phyloP scores from a whole-genome alignment of 2,329 filamentous ascomycete species.

The Microcyclospora pomicola region DNA sequence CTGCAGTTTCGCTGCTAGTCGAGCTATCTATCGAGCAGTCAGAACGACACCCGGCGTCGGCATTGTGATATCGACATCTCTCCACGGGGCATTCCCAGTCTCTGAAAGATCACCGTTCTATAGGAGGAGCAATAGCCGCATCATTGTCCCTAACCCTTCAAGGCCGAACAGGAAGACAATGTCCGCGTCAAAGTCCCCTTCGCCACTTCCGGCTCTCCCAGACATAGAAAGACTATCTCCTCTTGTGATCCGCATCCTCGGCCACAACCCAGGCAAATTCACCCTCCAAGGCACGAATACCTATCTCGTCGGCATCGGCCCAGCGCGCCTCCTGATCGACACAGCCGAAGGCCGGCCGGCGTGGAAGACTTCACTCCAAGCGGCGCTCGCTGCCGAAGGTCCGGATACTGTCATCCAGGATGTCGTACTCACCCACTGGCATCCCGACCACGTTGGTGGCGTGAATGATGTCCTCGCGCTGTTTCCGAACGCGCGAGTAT shows the following conservation, averaged over 20 bases:
- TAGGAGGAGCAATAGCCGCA: no score
- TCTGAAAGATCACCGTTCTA: no score
- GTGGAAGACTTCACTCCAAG: conserved; percentile 56
- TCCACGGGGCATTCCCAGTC: no score
- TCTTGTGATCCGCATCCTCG: conserved; percentile 68
- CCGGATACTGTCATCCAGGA: conserved; percentile 48
- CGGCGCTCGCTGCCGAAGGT: conserved; percentile 48
- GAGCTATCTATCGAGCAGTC: no score
- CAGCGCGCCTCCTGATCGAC: conserved; percentile 66
- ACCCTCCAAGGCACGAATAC: conserved; percentile 78
- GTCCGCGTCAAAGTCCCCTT: not conserved
- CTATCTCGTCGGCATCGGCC: conserved; percentile 72
- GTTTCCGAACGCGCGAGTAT: conserved; percentile 22
- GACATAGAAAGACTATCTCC: conserved; percentile 67
- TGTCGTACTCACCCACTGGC: conserved; percentile 81
- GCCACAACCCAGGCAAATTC: conserved; percentile 79
- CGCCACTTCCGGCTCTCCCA: conserved; percentile 45
- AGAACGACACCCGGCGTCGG: no score
- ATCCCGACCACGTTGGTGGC: conserved; percentile 71
- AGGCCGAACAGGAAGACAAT: not conserved
- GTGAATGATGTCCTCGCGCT: conserved; percentile 52
- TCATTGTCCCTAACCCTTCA: no score
- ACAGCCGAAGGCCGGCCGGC: conserved; percentile 68
- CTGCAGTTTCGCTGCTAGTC: no score
- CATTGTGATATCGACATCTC: no score